A percentile compares a stretch with the other conserved stretches of the same genome.
Evolutionary conservation across 208 protist species (phyloP).

Genomic region (Porcisia deanei): DNA sequence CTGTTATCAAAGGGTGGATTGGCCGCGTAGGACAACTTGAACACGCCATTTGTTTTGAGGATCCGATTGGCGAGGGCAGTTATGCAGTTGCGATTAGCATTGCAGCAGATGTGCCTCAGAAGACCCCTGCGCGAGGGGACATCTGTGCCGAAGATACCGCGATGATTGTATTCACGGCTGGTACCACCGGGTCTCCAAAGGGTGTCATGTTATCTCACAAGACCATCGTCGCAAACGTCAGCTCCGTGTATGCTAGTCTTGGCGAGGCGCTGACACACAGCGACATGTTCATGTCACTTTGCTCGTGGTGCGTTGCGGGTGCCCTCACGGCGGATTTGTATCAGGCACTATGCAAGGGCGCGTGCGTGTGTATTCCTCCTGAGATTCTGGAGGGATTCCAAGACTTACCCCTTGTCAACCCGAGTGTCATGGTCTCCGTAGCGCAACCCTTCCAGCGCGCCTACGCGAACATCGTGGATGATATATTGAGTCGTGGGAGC

Average conservation of each 20-base stretch:
- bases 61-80: slow-evolving; percentile 78
- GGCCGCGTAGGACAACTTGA: slow-evolving; percentile 78
- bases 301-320: slow-evolving; percentile 90
- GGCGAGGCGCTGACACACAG: slow-evolving; percentile 84
- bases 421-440: slow-evolving; percentile 84
- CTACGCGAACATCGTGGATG: slow-evolving; percentile 88
- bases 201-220: slow-evolving; percentile 95
- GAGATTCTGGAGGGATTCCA: slow-evolving; percentile 89
- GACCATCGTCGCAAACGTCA: slow-evolving; percentile 91
- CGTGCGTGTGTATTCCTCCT: slow-evolving; percentile 83
- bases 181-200: slow-evolving; percentile 93
- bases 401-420: slow-evolving; percentile 84
- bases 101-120: slow-evolving; percentile 75
- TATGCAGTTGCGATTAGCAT: slow-evolving; percentile 89
- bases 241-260: slow-evolving; percentile 79
- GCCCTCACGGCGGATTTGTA: slow-evolving; percentile 82
- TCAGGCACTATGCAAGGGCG: slow-evolving; percentile 87
- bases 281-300: slow-evolving; percentile 92
- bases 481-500: slow-evolving; percentile 82
- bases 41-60: slow-evolving; percentile 90
- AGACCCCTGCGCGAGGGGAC: slow-evolving; percentile 60
- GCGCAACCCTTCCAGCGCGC: slow-evolving; percentile 87
- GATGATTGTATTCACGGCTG: slow-evolving; percentile 91
- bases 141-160: slow-evolving; percentile 87
- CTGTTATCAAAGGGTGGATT: slow-evolving; percentile 79